These are phyloP conservation scores for Phytopythium cucurbitacearum DNA, from an alignment of 352 stramenopile genomes.

Conservation along the genomic window DNA sequence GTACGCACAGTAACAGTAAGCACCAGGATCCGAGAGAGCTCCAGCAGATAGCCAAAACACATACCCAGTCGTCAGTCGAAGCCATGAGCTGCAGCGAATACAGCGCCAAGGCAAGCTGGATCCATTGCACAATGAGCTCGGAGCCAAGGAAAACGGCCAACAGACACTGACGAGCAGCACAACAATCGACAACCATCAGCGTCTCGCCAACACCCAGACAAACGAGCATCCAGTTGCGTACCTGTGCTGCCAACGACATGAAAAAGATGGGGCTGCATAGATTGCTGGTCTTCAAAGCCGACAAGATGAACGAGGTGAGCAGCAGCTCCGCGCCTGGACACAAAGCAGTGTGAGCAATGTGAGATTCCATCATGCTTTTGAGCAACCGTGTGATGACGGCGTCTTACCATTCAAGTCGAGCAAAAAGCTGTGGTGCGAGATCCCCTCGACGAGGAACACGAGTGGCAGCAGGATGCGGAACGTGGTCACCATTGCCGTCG, in stretches of 20 bases:
- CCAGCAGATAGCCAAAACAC: neutral
- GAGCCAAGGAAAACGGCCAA: slow-evolving; percentile 81
- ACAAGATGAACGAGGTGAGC: slow-evolving; percentile 83
- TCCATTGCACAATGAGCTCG: slow-evolving; percentile 80
- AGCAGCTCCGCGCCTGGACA: slow-evolving; percentile 68
- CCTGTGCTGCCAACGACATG: slow-evolving; percentile 74
- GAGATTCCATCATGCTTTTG: neutral
- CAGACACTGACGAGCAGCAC: slow-evolving; percentile 39
- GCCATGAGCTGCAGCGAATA: slow-evolving; percentile 83
- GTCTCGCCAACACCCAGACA: neutral
- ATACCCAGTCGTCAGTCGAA: slow-evolving; percentile 69
- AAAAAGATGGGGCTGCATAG: slow-evolving; percentile 83
- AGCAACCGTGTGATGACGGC: too few species aligned
- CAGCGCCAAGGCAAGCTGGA: slow-evolving; percentile 75
- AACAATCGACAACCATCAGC: neutral
- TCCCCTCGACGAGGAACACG: slow-evolving; percentile 83
- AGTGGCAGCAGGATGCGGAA: slow-evolving; percentile 83
- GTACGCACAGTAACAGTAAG: neutral
- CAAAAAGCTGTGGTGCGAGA: slow-evolving; percentile 87
- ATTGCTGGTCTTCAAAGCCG: slow-evolving; percentile 83
- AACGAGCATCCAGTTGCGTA: slow-evolving; percentile 10
- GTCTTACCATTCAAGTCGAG: slow-evolving; percentile 81
- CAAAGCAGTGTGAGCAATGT: slow-evolving; percentile 2
- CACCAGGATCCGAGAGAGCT: neutral
- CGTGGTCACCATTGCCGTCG: slow-evolving; percentile 82